Base-by-base conservation (phyloP, 176 grass and related monocot genomes). In the Pontederia paniculata region DNA sequence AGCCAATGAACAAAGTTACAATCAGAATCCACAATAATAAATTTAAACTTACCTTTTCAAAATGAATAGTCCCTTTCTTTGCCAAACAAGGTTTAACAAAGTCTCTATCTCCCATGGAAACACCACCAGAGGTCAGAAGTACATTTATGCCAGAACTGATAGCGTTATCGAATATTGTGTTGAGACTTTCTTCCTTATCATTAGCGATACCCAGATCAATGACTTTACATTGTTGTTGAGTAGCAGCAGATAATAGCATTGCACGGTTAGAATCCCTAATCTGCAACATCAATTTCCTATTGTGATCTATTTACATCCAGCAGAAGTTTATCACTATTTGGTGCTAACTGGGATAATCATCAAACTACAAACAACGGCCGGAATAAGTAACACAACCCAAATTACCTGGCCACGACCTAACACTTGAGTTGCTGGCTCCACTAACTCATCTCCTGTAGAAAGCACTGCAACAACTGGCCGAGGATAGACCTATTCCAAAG, bases 71-170 rank as follows among this genome's bases (percentile, higher is more conserved):
- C 44, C 91, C 91, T 73, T 72, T 72, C 54, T 74, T 89, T 67
- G 69, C 65, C 57, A 97, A 74, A 64, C 86, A 97, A 45, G 93
- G 93, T 73, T 90, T 97, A 57, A 97, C 83, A 45, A 97, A 84
- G 74, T 90, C 93, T 52, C 78, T 97, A 60, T 90, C 93, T 15
- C 93, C 93, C 86, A 97, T 97, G 58, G 86, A 97, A 72, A 97
- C 74, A 69, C 93, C 93, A 50, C 93, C 93, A 55, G 93, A 97
- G 58, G 83, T 88, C 63, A 97, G 63, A 28, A 97, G 76, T 48
- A 97, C 70, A 82, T 97, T 83, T 62, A 88, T 77, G 70, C 76
- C 54, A 54, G 83, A 97, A 66, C 9, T 17, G 21, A 88, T 49
- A 77, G 83, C 83, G 9, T 37, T 81, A 74, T 91, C 86, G 28